Percentiles rank a stretch among this genome's conserved stretches.
Conservation (phyloP, 192 early-diverging fungal species). For the Entomortierella chlamydospora region DNA sequence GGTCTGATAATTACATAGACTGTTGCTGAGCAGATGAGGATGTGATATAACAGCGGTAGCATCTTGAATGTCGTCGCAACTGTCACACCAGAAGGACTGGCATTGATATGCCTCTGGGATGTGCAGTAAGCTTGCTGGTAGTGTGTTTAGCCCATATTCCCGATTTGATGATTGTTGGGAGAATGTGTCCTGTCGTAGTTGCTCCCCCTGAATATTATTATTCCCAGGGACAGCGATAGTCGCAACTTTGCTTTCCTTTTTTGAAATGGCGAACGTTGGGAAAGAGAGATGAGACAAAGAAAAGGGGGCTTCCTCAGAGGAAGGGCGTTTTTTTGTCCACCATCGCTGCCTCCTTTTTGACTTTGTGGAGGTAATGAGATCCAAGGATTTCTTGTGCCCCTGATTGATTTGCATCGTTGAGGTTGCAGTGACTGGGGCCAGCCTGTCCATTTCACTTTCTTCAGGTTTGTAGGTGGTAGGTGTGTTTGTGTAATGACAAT, state of each 20-base stretch:
- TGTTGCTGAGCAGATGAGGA: no score
- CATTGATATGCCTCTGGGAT: neutral
- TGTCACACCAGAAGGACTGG: neutral
- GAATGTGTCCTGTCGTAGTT: neutral
- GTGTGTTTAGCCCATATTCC: neutral
- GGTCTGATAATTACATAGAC: neutral
- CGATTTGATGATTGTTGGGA: neutral
- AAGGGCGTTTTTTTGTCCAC: slow-evolving; percentile 18
- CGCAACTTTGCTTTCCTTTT: slow-evolving; percentile 48
- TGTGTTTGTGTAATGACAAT: neutral
- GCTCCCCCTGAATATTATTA: slow-evolving; percentile 8
- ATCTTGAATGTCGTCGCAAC: neutral
- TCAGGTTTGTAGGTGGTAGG: no score
- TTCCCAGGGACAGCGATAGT: slow-evolving; percentile 12
- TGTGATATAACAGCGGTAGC: neutral
- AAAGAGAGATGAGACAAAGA: neutral
- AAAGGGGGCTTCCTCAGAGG: neutral
- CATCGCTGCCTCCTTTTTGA: slow-evolving; percentile 26
- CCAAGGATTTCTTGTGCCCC: neutral
- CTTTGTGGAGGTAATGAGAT: neutral
- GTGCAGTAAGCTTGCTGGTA: neutral
- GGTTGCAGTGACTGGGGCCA: neutral
- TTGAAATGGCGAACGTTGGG: slow-evolving; percentile 16
- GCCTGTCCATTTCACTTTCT: neutral
- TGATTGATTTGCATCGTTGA: neutral